Evolutionary conservation across 2,329 filamentous ascomycete species (phyloP).

Genomic region (Nannizzia gypsea): DNA sequence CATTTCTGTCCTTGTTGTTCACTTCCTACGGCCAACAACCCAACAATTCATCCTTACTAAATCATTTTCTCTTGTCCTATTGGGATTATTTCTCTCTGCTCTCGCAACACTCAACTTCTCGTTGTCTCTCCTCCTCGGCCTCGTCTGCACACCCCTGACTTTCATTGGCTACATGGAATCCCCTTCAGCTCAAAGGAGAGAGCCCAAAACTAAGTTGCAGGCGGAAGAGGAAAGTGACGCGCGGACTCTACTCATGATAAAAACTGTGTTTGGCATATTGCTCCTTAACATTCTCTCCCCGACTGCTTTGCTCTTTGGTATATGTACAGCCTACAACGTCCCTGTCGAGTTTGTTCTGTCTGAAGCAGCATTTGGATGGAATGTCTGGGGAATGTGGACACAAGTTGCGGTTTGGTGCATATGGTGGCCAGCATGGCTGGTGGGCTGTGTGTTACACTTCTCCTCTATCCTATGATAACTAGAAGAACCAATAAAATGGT

Average conservation of each 20-base stretch:
- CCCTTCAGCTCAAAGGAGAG: background rate
- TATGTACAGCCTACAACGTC: constrained; percentile 38
- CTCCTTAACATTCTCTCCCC: constrained; percentile 53
- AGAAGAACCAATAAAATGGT: background rate
- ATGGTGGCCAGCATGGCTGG: constrained; percentile 88
- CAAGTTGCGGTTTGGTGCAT: constrained; percentile 85
- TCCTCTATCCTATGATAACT: constrained; percentile 19
- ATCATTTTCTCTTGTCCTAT: constrained; percentile 80
- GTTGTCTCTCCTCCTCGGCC: constrained; percentile 70
- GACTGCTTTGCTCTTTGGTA: constrained; percentile 41
- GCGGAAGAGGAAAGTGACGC: background rate
- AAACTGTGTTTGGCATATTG: constrained; percentile 23
- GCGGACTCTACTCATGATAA: constrained; percentile 10
- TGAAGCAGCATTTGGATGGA: constrained; percentile 74
- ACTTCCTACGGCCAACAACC: constrained; percentile 40
- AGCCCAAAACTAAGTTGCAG: background rate
- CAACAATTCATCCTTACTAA: constrained; percentile 72
- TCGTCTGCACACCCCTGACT: constrained; percentile 66
- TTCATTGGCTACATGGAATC: constrained; percentile 42
- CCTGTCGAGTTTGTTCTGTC: constrained; percentile 50
- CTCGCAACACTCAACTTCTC: constrained; percentile 95
- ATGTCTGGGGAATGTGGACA: constrained; percentile 80
- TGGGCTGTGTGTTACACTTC: constrained; percentile 36
- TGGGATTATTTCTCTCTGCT: constrained; percentile 83
- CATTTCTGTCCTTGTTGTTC: constrained; percentile 45